phyloP scores from a whole-genome alignment of 306 rosid species.

The Carpinus viminea region DNA sequence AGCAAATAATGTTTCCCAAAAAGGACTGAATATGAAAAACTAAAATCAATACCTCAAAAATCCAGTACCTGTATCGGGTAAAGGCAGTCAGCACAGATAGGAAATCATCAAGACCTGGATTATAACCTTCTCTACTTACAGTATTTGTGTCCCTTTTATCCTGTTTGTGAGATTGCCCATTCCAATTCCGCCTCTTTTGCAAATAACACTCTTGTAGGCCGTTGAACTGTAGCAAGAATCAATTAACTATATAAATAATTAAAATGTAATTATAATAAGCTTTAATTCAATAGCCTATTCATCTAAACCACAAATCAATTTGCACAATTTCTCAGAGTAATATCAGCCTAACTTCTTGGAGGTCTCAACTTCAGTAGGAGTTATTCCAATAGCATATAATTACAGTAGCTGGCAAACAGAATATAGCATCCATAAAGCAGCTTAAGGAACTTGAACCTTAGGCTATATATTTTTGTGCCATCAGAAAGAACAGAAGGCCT shows the following conservation, averaged over 20 bases:
- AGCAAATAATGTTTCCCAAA: neutral
- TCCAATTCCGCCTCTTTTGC: conserved; percentile 72
- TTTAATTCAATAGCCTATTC: neutral
- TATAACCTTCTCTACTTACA: conserved; percentile 71
- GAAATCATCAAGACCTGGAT: conserved; percentile 80
- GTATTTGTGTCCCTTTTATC: conserved; percentile 53
- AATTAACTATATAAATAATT: neutral
- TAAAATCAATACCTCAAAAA: neutral
- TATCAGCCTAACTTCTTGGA: neutral
- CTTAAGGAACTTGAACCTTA: neutral
- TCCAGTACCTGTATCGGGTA: conserved; percentile 77
- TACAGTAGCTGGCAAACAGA: neutral
- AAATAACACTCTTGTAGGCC: conserved; percentile 93
- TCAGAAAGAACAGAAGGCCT: neutral
- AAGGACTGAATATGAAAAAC: neutral
- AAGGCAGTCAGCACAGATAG: conserved; percentile 85
- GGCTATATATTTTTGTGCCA: neutral
- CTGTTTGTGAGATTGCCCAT: conserved; percentile 54
- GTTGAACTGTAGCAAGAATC: conserved; percentile 62
- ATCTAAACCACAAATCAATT: conserved; percentile 1
- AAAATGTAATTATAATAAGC: neutral
- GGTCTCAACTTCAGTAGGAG: neutral
- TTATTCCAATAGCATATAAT: neutral
- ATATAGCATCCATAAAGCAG: neutral
- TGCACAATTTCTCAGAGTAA: neutral